Evolutionary conservation across 345 rosid species (phyloP).

Genomic region (Ailanthus altissimus): DNA sequence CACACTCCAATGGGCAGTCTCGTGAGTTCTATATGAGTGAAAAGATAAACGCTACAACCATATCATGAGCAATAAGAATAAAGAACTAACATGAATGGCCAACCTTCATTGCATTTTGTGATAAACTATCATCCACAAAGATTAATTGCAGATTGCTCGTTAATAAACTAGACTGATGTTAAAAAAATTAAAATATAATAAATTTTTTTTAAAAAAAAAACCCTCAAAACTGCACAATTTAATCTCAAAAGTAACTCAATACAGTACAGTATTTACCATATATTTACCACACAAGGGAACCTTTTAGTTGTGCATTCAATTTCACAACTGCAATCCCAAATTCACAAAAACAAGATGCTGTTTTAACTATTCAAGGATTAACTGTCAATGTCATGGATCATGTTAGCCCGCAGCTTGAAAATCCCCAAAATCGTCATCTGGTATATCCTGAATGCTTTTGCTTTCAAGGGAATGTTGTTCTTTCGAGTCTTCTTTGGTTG

Average conservation of each 20-base stretch:
- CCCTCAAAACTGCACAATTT: background rate
- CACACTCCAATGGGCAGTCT: background rate
- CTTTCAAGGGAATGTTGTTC: conserved; percentile 33
- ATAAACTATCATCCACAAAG: background rate
- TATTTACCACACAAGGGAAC: conserved; percentile 10
- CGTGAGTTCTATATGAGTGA: background rate
- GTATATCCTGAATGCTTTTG: conserved; percentile 44
- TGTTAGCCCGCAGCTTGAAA: conserved; percentile 83
- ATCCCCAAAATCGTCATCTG: conserved; percentile 95
- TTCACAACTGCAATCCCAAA: conserved; percentile 13
- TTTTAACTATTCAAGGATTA: background rate
- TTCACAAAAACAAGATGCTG: background rate
- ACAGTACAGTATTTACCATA: conserved; percentile 9
- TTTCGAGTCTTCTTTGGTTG: conserved; percentile 33
- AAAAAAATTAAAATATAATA: background rate
- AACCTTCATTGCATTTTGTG: background rate
- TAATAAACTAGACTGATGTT: background rate
- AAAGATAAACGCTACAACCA: background rate
- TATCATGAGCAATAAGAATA: background rate
- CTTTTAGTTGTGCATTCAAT: background rate
- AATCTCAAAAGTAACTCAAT: background rate
- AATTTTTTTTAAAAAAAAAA: background rate
- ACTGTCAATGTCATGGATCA: conserved; percentile 2
- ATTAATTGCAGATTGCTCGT: background rate
- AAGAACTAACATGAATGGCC: background rate